Evolutionary conservation across 306 rosid species (phyloP).

Genomic region (Comarum palustre): DNA sequence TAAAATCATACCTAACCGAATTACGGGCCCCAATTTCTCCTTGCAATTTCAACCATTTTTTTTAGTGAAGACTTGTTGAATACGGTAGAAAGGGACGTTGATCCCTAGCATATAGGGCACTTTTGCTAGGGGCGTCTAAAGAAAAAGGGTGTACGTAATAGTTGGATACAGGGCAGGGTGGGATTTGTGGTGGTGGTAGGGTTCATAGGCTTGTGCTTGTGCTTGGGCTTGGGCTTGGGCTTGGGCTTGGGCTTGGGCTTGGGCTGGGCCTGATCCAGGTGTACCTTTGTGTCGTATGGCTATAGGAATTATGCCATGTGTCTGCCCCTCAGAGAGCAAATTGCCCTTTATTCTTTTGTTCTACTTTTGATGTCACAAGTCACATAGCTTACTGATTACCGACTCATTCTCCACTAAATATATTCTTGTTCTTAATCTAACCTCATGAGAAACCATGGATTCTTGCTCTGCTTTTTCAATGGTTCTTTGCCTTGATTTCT

Average conservation of each 20-base stretch:
- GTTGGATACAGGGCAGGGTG: slow-evolving; percentile 15
- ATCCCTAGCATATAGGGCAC: not conserved
- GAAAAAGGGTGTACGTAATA: not conserved
- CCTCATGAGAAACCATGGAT: slow-evolving; percentile 12
- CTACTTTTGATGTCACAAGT: slow-evolving; percentile 31
- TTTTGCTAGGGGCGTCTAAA: too few species aligned
- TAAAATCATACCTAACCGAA: not conserved
- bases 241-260: too few species aligned
- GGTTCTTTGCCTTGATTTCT: slow-evolving; percentile 10
- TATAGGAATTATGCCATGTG: slow-evolving; percentile 35
- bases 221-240: too few species aligned
- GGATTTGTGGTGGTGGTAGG: slow-evolving; percentile 14
- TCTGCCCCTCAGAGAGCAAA: slow-evolving; percentile 40
- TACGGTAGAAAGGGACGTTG: slow-evolving; percentile 9
- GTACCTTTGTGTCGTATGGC: slow-evolving; percentile 30
- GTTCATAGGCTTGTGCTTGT: slow-evolving; percentile 16
- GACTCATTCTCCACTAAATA: slow-evolving; percentile 55
- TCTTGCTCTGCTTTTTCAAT: slow-evolving; percentile 14
- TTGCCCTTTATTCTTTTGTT: slow-evolving; percentile 44
- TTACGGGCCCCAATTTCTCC: not conserved
- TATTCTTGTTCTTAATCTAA: not conserved
- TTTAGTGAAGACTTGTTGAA: not conserved
- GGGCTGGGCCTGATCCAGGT: slow-evolving; percentile 7
- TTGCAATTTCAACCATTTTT: not conserved
- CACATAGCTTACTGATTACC: slow-evolving; percentile 28